A percentile compares a stretch with the other conserved stretches of the same genome.
phyloP scores from a whole-genome alignment of 2,329 filamentous ascomycete species.

The Pseudogymnoascus verrucosus region DNA sequence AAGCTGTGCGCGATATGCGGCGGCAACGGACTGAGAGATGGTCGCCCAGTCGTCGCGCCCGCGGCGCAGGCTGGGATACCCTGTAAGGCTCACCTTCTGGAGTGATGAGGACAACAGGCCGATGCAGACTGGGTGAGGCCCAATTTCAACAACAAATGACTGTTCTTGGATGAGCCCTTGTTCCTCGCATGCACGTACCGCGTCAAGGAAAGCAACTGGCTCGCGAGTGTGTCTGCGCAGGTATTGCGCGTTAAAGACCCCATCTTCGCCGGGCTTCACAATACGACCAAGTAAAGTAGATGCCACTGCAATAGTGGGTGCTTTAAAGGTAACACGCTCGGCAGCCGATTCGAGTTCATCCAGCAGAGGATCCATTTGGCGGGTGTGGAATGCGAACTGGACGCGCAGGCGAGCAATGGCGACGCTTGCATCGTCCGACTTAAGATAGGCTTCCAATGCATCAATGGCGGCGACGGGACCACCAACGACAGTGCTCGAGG shows the following conservation, averaged over 20 bases:
- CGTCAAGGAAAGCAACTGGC: slow-evolving; percentile 59
- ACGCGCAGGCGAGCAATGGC: slow-evolving; percentile 50
- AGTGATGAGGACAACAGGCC: slow-evolving; percentile 59
- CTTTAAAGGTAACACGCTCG: slow-evolving; percentile 43
- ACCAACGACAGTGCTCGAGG: not conserved
- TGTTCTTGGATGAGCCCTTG: slow-evolving; percentile 52
- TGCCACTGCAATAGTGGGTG: slow-evolving; percentile 50
- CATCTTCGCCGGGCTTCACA: slow-evolving; percentile 39
- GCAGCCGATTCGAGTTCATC: slow-evolving; percentile 48
- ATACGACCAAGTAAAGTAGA: slow-evolving; percentile 58
- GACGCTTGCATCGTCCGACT: not conserved
- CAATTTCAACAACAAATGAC: slow-evolving; percentile 62
- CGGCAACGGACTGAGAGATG: slow-evolving; percentile 38
- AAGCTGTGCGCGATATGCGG: slow-evolving; percentile 41
- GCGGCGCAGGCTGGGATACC: slow-evolving; percentile 41
- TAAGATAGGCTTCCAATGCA: not conserved
- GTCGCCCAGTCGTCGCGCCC: slow-evolving; percentile 47
- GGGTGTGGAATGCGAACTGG: slow-evolving; percentile 57
- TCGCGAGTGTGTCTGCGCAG: slow-evolving; percentile 56
- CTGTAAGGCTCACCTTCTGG: slow-evolving; percentile 28
- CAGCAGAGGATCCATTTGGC: slow-evolving; percentile 54
- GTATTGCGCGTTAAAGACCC: slow-evolving; percentile 51
- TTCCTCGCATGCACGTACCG: slow-evolving; percentile 48
- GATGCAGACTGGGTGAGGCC: slow-evolving; percentile 59
- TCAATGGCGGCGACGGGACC: not conserved